phyloP scores from a whole-genome alignment of 2,329 filamentous ascomycete genomes.

The Didymella sp. region DNA sequence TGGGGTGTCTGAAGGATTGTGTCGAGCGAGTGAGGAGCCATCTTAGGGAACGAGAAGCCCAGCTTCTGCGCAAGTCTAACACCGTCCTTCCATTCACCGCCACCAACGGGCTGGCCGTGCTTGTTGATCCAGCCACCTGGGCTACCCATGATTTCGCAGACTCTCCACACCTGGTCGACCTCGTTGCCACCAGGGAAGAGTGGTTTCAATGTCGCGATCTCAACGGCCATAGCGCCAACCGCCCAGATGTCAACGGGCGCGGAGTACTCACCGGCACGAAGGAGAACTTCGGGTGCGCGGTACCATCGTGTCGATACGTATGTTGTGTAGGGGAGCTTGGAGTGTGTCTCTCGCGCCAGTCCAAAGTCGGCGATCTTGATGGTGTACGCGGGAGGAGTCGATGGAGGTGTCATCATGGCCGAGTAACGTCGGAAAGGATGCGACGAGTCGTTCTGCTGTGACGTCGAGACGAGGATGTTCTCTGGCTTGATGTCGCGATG shows the following conservation, averaged over 20 bases:
- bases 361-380: slow-evolving; percentile 99
- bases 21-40: slow-evolving; percentile 97
- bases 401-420: slow-evolving; percentile 88
- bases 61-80: slow-evolving; percentile 92
- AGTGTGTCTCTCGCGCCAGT: slow-evolving; percentile 95
- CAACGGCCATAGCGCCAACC: slow-evolving; percentile 96
- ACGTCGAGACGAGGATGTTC: slow-evolving; percentile 96
- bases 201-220: slow-evolving; percentile 94
- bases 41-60: slow-evolving; percentile 97
- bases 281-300: slow-evolving; percentile 87
- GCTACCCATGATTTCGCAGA: slow-evolving; percentile 99
- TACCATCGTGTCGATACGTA: slow-evolving; percentile 99
- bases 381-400: slow-evolving; percentile 89
- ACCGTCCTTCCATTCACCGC: slow-evolving; percentile 97
- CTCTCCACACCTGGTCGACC: slow-evolving; percentile 97
- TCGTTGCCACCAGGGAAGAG: slow-evolving; percentile 97
- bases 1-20: slow-evolving; percentile 88
- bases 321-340: slow-evolving; percentile 94
- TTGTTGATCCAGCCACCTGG: slow-evolving; percentile 99
- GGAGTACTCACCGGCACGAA: slow-evolving; percentile 95
- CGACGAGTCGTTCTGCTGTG: slow-evolving; percentile 77
- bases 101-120: slow-evolving; percentile 81
- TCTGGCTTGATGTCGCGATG: slow-evolving; percentile 99
- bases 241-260: slow-evolving; percentile 99
- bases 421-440: slow-evolving; percentile 94